Evolutionary conservation across 148 eudicot genomes (phyloP), one percentile per base, ranked within the genome.

Genomic region (Limonium bicolor): DNA sequence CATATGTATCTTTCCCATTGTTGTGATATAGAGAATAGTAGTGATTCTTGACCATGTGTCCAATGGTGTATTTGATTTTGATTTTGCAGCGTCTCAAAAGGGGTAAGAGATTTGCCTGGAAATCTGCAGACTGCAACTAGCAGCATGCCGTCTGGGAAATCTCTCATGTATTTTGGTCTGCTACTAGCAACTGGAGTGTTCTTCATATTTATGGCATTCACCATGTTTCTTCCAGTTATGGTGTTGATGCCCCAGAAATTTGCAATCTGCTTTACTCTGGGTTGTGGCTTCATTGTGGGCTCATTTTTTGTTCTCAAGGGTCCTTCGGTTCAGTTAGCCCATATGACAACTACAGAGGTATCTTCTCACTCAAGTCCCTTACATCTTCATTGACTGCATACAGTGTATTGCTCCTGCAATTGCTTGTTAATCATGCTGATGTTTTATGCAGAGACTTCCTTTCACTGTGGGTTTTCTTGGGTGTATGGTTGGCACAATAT

Each of bases 221-320:
- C 95, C 22, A 62, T 90, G 70, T 90, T 90, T 61, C 93, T 90
- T 55, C 95, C 97, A 0, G 87, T 90, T 37, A 90, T 90, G 66
- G 97, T 90, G 21, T 40, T 90, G 62, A 70, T 90, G 65, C 97
- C 97, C 39, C 97, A 90, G 65, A 90, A 90, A 64, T 90, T 90
- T 55, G 87, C 97, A 27, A 66, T 90, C 48, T 90, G 95, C 60
- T 90, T 90, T 59, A 90, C 97, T 33, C 70, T 75, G 44, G 97
- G 97, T 51, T 80, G 93, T 65, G 68, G 67, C 52, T 75, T 90
- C 65, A 78, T 90, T 36, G 66, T 90, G 36, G 95, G 97, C 25
- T 85, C 97, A 31, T 80, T 84, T 63, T 90, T 90, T 32, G 87
- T 87, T 29, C 87, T 90, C 17, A 84, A 65, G 61, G 97, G 95